Percentiles rank a stretch among this genome's conserved stretches.
phyloP scores from a whole-genome alignment of 2,329 filamentous ascomycete genomes.

The Scytalidium sp. region DNA sequence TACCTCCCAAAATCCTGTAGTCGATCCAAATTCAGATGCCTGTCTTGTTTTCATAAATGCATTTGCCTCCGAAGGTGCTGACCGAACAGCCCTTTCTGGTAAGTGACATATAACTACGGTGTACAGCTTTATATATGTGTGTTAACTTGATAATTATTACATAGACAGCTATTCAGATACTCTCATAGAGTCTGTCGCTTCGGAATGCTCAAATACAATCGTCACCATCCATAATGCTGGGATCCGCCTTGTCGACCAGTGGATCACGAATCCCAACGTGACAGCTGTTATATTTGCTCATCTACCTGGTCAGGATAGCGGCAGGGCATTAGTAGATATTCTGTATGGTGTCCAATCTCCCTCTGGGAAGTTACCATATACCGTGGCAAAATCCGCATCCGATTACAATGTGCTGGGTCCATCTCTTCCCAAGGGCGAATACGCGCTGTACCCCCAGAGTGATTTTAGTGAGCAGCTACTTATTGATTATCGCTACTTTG shows the following conservation, averaged over 20 bases:
- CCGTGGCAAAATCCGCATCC: conserved; percentile 54
- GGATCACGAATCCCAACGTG: conserved; percentile 53
- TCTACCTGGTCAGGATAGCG: conserved; percentile 59
- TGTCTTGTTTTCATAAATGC: conserved; percentile 68
- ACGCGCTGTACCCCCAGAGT: conserved; percentile 46
- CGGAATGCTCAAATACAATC: conserved; percentile 49
- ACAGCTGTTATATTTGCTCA: conserved; percentile 59
- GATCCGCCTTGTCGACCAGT: conserved; percentile 54
- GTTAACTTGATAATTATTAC: too few relatives aligned
- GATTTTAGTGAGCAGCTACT: conserved; percentile 47
- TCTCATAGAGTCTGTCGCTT: background rate
- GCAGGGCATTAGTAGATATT: conserved; percentile 57
- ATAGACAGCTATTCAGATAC: too few relatives aligned
- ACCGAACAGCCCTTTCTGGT: conserved; percentile 60
- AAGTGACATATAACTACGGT: too few relatives aligned
- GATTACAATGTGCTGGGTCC: conserved; percentile 46
- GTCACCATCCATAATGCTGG: conserved; percentile 65
- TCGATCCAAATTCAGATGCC: conserved; percentile 51
- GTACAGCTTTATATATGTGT: too few relatives aligned
- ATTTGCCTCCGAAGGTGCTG: conserved; percentile 70
- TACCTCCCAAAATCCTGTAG: conserved; percentile 29
- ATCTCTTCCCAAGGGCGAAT: conserved; percentile 39
- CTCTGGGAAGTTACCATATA: conserved; percentile 38
- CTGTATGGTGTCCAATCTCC: conserved; percentile 60
- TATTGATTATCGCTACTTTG: conserved; percentile 51